A percentile compares a stretch with the other conserved stretches of the same genome.
These are phyloP conservation scores for Pichia sp. DNA, from an alignment of 1,139 yeast genomes.

Conservation along the genomic window DNA sequence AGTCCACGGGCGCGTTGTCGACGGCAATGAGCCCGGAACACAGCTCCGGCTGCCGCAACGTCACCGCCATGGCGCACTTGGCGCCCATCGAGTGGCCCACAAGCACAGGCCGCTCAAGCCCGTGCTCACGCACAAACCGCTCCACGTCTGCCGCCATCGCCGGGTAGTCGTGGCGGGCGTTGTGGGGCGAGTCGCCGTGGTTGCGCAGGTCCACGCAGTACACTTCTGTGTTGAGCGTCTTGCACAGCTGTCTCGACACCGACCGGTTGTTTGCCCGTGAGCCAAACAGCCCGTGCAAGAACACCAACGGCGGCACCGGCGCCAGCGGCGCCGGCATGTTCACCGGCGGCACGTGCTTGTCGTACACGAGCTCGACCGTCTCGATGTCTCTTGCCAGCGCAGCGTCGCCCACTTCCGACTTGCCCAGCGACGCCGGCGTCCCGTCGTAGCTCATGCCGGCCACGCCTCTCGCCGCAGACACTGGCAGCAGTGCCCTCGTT, in stretches of 20 bases:
- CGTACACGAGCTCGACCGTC: slow-evolving; percentile 45
- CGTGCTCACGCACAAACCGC: slow-evolving; percentile 51
- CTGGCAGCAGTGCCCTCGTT: too few species aligned
- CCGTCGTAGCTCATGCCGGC: slow-evolving; percentile 20
- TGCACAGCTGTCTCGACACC: slow-evolving; percentile 43
- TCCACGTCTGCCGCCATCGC: slow-evolving; percentile 84
- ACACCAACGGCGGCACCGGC: slow-evolving; percentile 50
- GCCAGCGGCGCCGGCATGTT: background rate
- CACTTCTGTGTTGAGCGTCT: slow-evolving; percentile 41
- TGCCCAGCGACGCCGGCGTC: slow-evolving; percentile 23
- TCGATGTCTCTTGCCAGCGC: slow-evolving; percentile 33
- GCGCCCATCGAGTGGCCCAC: slow-evolving; percentile 99
- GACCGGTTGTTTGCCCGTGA: slow-evolving; percentile 73
- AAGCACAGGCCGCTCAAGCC: slow-evolving; percentile 53
- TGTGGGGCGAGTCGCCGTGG: slow-evolving; percentile 89
- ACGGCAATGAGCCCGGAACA: slow-evolving; percentile 69
- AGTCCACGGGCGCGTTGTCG: slow-evolving; percentile 73
- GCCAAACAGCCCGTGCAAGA: slow-evolving; percentile 90
- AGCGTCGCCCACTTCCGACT: slow-evolving; percentile 12
- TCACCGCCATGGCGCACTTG: slow-evolving; percentile 85
- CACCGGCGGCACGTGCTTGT: slow-evolving; percentile 32
- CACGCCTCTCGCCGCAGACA: too few species aligned
- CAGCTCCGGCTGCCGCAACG: slow-evolving; percentile 63
- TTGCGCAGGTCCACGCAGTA: slow-evolving; percentile 81
- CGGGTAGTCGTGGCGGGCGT: slow-evolving; percentile 65